phyloP scores from a whole-genome alignment of 1,284 basidiomycete genomes.

The Stygiomarasmius scandens region DNA sequence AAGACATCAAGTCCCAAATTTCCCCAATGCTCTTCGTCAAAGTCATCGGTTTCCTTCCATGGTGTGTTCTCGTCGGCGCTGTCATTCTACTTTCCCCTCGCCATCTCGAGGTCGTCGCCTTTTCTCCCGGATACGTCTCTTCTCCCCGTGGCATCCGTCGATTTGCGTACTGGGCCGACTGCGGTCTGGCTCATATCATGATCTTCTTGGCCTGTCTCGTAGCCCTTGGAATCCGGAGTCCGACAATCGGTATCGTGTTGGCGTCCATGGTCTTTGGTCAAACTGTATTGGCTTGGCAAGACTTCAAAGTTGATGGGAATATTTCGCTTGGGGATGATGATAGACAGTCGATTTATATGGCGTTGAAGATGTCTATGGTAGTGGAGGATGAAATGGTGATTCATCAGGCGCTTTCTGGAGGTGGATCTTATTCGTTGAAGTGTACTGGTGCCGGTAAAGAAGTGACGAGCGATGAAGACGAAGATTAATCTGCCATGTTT shows the following conservation, averaged over 20 bases:
- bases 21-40: conserved; percentile 8
- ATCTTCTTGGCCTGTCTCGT: conserved; percentile 40
- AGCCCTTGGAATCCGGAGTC: conserved; percentile 27
- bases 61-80: conserved; percentile 50
- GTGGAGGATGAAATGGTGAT: background rate
- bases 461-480: too few relatives aligned
- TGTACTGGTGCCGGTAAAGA: too few relatives aligned
- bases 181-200: conserved; percentile 41
- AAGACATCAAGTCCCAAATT: background rate
- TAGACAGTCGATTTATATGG: conserved; percentile 44
- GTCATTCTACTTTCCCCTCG: conserved; percentile 43
- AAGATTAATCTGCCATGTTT: too few relatives aligned
- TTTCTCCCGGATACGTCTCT: conserved; percentile 33
- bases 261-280: conserved; percentile 31
- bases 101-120: conserved; percentile 40
- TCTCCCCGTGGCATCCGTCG: conserved; percentile 40
- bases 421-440: too few relatives aligned
- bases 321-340: conserved; percentile 47
- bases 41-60: conserved; percentile 45
- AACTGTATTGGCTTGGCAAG: conserved; percentile 40
- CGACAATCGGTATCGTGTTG: conserved; percentile 28
- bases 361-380: conserved; percentile 22
- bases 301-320: conserved; percentile 33
- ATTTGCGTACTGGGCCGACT: conserved; percentile 48
- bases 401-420: too few relatives aligned